Conservation (phyloP, 2,329 filamentous ascomycete genomes). For the Sclerotinia nivalis region DNA sequence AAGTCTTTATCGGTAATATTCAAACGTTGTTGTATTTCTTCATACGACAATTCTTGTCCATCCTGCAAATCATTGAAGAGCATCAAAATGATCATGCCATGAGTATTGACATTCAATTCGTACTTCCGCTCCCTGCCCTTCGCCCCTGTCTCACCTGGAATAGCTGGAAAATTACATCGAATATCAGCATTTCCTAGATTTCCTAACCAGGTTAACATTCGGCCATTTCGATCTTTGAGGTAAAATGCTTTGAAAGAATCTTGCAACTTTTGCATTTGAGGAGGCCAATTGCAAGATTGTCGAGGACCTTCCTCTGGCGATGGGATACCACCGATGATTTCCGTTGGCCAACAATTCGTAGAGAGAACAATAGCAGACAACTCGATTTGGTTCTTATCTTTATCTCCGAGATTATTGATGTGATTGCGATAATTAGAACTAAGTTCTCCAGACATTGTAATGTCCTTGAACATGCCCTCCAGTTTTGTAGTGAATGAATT, state of each 20-base stretch:
- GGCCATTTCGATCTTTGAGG: conserved; percentile 79
- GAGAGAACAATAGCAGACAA: conserved; percentile 84
- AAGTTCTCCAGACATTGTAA: conserved; percentile 83
- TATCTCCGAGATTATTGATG: conserved; percentile 54
- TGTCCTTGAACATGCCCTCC: conserved; percentile 97
- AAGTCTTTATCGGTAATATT: conserved; percentile 76
- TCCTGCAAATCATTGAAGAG: conserved; percentile 79
- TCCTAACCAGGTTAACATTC: conserved; percentile 80
- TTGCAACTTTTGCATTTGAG: conserved; percentile 72
- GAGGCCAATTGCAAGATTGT: conserved; percentile 69
- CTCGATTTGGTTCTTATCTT: conserved; percentile 66
- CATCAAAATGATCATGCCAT: conserved; percentile 85
- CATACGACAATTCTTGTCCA: conserved; percentile 55
- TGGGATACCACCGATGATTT: conserved; percentile 69
- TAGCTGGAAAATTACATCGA: conserved; percentile 72
- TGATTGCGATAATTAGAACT: conserved; percentile 74
- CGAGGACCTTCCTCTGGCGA: conserved; percentile 51
- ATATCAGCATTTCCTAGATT: conserved; percentile 80
- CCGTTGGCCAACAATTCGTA: conserved; percentile 92
- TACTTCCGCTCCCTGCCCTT: conserved; percentile 70
- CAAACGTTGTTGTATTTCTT: conserved; percentile 81
- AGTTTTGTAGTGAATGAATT: conserved; percentile 92
- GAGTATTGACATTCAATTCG: conserved; percentile 89
- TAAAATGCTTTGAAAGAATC: conserved; percentile 89
- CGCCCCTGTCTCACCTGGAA: conserved; percentile 64